Base-by-base conservation (phyloP, 345 rosid genomes). In the Syzygium grande region DNA sequence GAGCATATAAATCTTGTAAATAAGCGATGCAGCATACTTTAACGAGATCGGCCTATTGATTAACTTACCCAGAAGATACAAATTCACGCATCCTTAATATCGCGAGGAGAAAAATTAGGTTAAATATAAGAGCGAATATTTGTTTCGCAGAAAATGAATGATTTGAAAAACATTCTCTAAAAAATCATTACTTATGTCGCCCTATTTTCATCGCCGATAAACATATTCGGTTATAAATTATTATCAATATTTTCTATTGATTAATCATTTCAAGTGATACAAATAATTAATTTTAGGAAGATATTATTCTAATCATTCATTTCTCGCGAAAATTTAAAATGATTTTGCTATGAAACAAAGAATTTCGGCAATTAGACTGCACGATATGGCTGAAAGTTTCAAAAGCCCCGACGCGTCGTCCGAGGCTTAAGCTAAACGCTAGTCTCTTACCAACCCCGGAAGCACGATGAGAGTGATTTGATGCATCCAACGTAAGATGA, bases 81-180 rank as follows among this genome's bases (percentile, higher is more conserved):
- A 9, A 73, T 73, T 34, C 4, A 46, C 14, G 5, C 19, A 17
- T 73, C 80, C 80, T 34, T 34, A 73, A 5, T 34, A 34, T 34
- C 13, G 10, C 0, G 7, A 34, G 43, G 38, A 41, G 22, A 38
- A 68, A 73, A 9, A 38, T 34, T 73, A 34, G 22, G 25, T 34
- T 73, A 38, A 22, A 38, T 17, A 9, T 34, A 19, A 14, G 25
- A 9, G 79, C 2, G 3, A 2, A 1, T 2, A 2, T 38, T 9
- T 19, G 2, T 73, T 34, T 68, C 3, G 22, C 1, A 0, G 19
- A 34, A 9, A 68, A 19, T 4, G 0, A 17, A 16, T 16, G 0
- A 68, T 17, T 1, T 1, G 22, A 10, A 29, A 5, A 63, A 3
- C 0, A 30, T 4, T 8, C 2, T 7, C 7, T 6, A 43, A 7